Percentiles rank a stretch among this genome's conserved stretches.
Conservation (phyloP, 495 filamentous ascomycete genomes). For the Glarea lozoyensis region DNA sequence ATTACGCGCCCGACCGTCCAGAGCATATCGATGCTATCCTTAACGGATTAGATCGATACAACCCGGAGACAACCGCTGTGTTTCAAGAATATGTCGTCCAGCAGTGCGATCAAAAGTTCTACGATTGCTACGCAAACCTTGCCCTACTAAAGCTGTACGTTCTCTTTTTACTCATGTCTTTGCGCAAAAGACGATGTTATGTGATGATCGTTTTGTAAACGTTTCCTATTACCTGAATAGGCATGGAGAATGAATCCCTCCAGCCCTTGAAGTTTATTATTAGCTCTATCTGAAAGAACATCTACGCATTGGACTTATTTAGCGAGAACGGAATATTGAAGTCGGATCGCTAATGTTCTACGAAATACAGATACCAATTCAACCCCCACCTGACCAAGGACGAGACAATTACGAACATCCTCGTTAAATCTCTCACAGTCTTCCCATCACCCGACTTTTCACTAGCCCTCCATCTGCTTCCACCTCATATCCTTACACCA, state of each 20-base stretch:
- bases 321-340: too few relatives aligned
- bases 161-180: not conserved
- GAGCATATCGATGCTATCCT: slow-evolving; percentile 87
- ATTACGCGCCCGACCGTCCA: slow-evolving; percentile 57
- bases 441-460: slow-evolving; percentile 96
- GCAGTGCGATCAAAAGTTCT: slow-evolving; percentile 91
- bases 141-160: slow-evolving; percentile 97
- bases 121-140: slow-evolving; percentile 93
- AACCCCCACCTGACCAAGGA: slow-evolving; percentile 96
- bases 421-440: slow-evolving; percentile 93
- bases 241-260: slow-evolving; percentile 39
- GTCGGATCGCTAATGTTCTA: slow-evolving; percentile 1
- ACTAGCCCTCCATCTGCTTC: slow-evolving; percentile 86
- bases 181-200: not conserved
- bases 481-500: slow-evolving; percentile 53
- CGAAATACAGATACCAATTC: slow-evolving; percentile 80
- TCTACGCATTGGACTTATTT: too few relatives aligned
- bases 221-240: slow-evolving; percentile 98
- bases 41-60: slow-evolving; percentile 94
- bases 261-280: slow-evolving; percentile 42
- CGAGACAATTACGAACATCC: slow-evolving; percentile 95
- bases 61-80: slow-evolving; percentile 87
- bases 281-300: slow-evolving; percentile 59
- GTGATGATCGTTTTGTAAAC: slow-evolving; percentile 75
- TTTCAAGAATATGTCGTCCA: slow-evolving; percentile 93